Base-by-base conservation (phyloP, 164 flowering plant genomes). In the Stephania yunnanensis region DNA sequence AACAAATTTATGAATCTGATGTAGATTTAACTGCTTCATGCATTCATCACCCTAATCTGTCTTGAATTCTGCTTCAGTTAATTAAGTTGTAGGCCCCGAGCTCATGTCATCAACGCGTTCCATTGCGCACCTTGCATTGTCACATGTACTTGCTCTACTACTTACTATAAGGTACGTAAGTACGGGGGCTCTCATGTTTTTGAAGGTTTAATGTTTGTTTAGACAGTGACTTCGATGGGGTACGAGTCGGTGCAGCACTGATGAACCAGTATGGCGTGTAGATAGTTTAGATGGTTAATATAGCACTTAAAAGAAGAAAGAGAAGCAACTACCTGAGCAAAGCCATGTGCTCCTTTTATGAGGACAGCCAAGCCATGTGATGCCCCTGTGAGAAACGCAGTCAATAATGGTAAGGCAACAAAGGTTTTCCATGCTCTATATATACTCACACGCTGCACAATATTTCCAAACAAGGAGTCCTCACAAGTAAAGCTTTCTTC, bases 301-400 rank as follows among this genome's bases (percentile, higher is more conserved):
- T 9, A 48, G 55, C 55, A 50, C 55, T 50, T 50, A 50, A 50
- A 36, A 9, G 55, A 50, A 50, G 55, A 50, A 50, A 50, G 55
- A 50, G 55, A 50, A 50, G 55, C 55, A 50, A 50, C 55, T 10
- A 10, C 55, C 55, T 50, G 55, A 50, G 55, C 55, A 50, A 50
- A 50, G 15, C 55, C 55, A 50, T 50, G 55, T 50, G 55, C 55
- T 50, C 11, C 55, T 50, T 36, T 50, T 50, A 50, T 50, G 55
- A 50, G 55, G 11, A 50, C 55, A 50, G 55, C 55, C 11, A 50
- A 46, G 73, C 73, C 73, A 71, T 71, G 73, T 71, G 73, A 45
- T 22, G 46, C 58, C 20, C 20, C 20, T 6, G 15, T 46, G 58
- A 71, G 36, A 58, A 22, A 71, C 12, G 11, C 55, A 58, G 44